A percentile compares a stretch with the other conserved stretches of the same genome.
These are phyloP conservation scores for Heracleum sosnowskyi DNA, from an alignment of 129 eudicot species.

Conservation along the genomic window DNA sequence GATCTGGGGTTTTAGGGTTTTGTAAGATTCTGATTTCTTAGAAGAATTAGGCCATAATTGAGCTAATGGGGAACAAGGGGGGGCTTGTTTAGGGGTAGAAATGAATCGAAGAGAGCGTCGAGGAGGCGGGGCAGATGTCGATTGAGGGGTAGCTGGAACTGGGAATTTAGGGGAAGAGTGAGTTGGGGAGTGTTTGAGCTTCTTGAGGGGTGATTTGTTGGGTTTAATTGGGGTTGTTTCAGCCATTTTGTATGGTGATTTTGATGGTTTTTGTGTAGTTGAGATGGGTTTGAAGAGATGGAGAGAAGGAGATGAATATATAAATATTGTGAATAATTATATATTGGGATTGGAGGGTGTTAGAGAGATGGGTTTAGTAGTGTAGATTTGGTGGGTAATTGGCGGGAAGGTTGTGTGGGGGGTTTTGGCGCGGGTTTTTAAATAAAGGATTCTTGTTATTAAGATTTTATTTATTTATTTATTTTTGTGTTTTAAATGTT, in stretches of 20 bases:
- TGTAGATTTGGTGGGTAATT: background rate
- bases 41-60: slow-evolving; percentile 12
- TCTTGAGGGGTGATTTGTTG: slow-evolving; percentile 24
- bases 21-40: background rate
- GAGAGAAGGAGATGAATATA: background rate
- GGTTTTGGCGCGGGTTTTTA: too few relatives aligned
- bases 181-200: slow-evolving; percentile 15
- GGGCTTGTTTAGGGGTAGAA: slow-evolving; percentile 13
- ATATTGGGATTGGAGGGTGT: background rate
- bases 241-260: slow-evolving; percentile 38
- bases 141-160: slow-evolving; percentile 44
- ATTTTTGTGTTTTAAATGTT: too few relatives aligned
- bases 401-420: background rate
- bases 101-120: slow-evolving; percentile 55
- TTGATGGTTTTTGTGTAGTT: background rate
- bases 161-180: slow-evolving; percentile 22
- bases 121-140: slow-evolving; percentile 25
- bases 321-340: background rate
- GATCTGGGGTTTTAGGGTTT: slow-evolving; percentile 19
- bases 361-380: background rate
- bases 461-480: too few relatives aligned
- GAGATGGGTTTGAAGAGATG: slow-evolving; percentile 1
- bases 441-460: too few relatives aligned
- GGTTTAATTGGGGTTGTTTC: slow-evolving; percentile 43
- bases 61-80: slow-evolving; percentile 4